A percentile compares a stretch with the other conserved stretches of the same genome.
Evolutionary conservation across 768 basidiomycete genomes (phyloP).

Genomic region (Naganishia onofrii): DNA sequence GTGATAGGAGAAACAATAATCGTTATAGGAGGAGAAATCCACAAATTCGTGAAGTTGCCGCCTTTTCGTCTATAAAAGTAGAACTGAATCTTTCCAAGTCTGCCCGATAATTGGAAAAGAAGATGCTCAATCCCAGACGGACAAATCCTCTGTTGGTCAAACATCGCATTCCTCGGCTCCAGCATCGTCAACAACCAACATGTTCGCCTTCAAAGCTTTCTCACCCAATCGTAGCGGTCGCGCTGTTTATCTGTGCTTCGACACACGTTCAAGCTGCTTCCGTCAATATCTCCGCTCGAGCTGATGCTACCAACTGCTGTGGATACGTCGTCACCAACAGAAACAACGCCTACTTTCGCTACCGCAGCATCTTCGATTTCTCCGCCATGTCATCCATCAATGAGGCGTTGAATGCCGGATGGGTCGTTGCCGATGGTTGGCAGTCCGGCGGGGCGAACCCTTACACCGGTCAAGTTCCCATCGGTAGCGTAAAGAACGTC

Average conservation of each 20-base stretch:
- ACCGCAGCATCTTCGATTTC: conserved; percentile 5
- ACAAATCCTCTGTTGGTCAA: background rate
- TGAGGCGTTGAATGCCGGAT: background rate
- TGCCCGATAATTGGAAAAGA: too few relatives aligned
- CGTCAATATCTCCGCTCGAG: background rate
- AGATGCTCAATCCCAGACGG: too few relatives aligned
- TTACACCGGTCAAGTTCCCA: conserved; percentile 1
- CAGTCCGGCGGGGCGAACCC: conserved; percentile 7
- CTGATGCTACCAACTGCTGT: background rate
- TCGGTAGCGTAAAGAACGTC: background rate
- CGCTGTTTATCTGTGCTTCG: background rate
- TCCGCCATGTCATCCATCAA: conserved; percentile 1
- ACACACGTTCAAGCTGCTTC: background rate
- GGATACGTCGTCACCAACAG: conserved; percentile 14
- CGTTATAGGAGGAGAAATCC: too few relatives aligned
- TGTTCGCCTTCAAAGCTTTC: background rate
- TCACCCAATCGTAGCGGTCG: background rate
- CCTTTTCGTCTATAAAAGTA: too few relatives aligned
- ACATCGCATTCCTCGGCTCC: background rate
- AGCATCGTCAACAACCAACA: background rate
- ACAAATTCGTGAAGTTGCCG: too few relatives aligned
- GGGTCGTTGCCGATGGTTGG: conserved; percentile 12
- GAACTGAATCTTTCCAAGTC: too few relatives aligned
- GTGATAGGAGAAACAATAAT: too few relatives aligned
- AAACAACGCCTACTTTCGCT: conserved; percentile 17